Percentiles rank a stretch among this genome's conserved stretches.
Conservation (phyloP, 441 rosid genomes). For the Arabidopsis hybrid region DNA sequence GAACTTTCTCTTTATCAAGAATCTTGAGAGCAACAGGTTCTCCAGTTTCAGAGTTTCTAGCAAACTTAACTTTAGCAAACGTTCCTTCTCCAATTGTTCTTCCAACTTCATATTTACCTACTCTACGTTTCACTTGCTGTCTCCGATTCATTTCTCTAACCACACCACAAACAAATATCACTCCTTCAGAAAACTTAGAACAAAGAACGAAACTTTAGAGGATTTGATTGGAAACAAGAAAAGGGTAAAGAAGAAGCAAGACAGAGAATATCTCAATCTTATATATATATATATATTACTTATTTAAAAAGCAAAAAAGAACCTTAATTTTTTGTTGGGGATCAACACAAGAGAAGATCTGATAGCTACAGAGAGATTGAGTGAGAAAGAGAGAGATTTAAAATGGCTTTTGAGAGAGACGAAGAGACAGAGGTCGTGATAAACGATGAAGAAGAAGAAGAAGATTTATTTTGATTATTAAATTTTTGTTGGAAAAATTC, state of each 20-base stretch:
- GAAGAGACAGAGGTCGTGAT: constrained; percentile 42
- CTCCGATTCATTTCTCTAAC: no score
- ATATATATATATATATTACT: background rate
- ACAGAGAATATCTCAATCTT: background rate
- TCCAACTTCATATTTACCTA: no score
- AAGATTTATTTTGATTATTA: background rate
- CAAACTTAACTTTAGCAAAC: no score
- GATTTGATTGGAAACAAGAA: constrained; percentile 5
- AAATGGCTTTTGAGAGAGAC: constrained; percentile 36
- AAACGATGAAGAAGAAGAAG: constrained; percentile 15
- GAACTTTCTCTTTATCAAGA: constrained; percentile 77
- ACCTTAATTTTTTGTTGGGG: constrained; percentile 21
- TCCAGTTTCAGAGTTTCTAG: no score
- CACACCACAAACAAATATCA: no score
- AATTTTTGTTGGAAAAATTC: background rate
- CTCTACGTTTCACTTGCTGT: no score
- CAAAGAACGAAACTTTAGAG: no score
- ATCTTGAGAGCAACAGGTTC: no score
- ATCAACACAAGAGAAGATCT: constrained; percentile 22
- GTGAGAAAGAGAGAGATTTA: background rate
- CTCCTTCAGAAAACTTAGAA: no score
- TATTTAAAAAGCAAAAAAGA: background rate
- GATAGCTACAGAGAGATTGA: constrained; percentile 23
- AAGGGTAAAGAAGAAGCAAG: constrained; percentile 1
- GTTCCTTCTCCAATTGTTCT: no score